Conservation (phyloP, 805 yeast species). For the Metschnikowia continentalis region DNA sequence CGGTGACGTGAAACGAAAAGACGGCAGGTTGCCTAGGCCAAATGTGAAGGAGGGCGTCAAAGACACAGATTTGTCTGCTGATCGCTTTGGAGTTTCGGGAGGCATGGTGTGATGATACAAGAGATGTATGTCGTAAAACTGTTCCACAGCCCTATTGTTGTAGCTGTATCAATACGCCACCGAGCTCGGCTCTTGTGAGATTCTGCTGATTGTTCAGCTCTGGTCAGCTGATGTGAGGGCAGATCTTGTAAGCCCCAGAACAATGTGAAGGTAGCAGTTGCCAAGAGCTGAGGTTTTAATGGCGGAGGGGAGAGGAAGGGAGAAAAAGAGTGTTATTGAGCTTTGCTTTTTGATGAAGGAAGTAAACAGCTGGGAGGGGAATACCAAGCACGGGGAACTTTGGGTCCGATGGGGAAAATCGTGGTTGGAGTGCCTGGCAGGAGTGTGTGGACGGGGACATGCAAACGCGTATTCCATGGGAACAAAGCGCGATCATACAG, state of each 20-base stretch:
- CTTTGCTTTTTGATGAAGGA: too few species aligned
- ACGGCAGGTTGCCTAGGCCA: constrained; percentile 41
- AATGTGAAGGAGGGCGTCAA: constrained; percentile 35
- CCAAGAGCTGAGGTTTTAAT: neutral
- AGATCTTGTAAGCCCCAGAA: neutral
- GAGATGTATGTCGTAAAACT: neutral
- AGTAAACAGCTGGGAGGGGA: too few species aligned
- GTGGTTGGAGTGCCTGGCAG: neutral
- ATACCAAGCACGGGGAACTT: too few species aligned
- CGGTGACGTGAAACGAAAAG: constrained; percentile 39
- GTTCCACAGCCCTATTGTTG: neutral
- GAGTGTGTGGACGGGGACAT: neutral
- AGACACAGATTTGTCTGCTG: constrained; percentile 3
- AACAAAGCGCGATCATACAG: constrained; percentile 1
- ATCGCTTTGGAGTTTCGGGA: constrained; percentile 15
- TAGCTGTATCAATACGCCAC: neutral
- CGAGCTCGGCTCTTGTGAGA: neutral
- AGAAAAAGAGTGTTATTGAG: too few species aligned
- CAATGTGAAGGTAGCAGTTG: neutral
- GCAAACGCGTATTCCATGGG: constrained; percentile 2
- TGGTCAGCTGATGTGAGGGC: neutral
- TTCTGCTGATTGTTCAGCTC: neutral
- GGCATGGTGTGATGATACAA: constrained; percentile 5
- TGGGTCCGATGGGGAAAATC: neutral
- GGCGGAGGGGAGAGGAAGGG: neutral